Conservation (phyloP, 1,139 yeast genomes). For the Yamadazyma conglobata region DNA sequence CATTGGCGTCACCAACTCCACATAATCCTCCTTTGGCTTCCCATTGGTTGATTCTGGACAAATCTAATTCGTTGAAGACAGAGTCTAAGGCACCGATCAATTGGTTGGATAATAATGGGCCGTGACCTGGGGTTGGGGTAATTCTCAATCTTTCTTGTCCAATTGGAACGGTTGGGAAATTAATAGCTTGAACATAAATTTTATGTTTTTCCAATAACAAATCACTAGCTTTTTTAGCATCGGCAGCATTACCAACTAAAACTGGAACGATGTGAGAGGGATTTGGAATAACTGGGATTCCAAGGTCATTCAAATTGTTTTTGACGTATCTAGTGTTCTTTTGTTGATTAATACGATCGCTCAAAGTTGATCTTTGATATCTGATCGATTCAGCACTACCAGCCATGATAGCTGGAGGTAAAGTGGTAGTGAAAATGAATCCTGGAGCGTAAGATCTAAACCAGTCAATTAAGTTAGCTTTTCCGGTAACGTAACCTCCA, state of each 20-base stretch:
- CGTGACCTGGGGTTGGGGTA: slow-evolving; percentile 98
- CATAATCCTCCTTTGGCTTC: slow-evolving; percentile 76
- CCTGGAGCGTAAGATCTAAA: slow-evolving; percentile 96
- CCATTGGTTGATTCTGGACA: slow-evolving; percentile 81
- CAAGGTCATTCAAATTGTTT: slow-evolving; percentile 60
- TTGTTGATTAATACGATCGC: slow-evolving; percentile 83
- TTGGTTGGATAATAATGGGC: slow-evolving; percentile 68
- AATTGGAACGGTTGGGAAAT: slow-evolving; percentile 95
- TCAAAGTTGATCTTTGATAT: slow-evolving; percentile 73
- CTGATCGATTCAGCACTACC: slow-evolving; percentile 88
- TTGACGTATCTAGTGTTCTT: slow-evolving; percentile 83
- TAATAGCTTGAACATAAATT: slow-evolving; percentile 96
- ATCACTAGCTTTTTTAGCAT: slow-evolving; percentile 90
- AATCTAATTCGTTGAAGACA: slow-evolving; percentile 70
- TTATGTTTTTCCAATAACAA: slow-evolving; percentile 75
- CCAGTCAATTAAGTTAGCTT: slow-evolving; percentile 84
- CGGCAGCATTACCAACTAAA: slow-evolving; percentile 88
- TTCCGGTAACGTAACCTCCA: slow-evolving; percentile 97
- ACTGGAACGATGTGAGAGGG: slow-evolving; percentile 97
- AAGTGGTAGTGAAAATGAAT: slow-evolving; percentile 90
- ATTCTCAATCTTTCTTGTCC: slow-evolving; percentile 95
- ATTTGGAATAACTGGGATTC: slow-evolving; percentile 94
- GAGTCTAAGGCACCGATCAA: slow-evolving; percentile 76
- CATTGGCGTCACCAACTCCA: slow-evolving; percentile 69
- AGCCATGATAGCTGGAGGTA: slow-evolving; percentile 98